Percentiles rank a stretch among this genome's conserved stretches.
These are phyloP conservation scores for Leccinum uliginosum DNA, from an alignment of 768 basidiomycete genomes.

Conservation along the genomic window DNA sequence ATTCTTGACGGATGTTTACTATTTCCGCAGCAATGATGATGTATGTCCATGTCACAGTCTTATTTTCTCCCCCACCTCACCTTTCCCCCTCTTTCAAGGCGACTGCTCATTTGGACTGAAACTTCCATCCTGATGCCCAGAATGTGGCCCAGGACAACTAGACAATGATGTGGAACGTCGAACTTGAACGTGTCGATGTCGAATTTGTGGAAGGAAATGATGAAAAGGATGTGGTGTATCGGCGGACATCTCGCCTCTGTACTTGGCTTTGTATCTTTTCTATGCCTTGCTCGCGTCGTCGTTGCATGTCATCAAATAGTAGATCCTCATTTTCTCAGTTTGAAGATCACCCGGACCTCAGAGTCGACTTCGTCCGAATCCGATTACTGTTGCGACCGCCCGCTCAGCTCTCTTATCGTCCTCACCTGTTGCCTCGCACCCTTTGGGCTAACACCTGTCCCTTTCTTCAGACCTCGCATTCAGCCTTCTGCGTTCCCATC, in stretches of 20 bases:
- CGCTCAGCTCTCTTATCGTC: no score
- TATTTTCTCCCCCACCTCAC: background rate
- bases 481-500: no score
- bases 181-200: background rate
- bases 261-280: background rate
- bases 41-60: background rate
- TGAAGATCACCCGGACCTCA: no score
- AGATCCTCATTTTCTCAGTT: no score
- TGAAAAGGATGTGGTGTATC: background rate
- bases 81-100: background rate
- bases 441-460: no score
- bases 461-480: no score
- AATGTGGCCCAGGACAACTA: background rate
- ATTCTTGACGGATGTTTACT: conserved; percentile 30
- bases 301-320: no score
- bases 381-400: no score
- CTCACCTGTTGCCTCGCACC: no score
- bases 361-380: no score
- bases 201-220: background rate
- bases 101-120: background rate
- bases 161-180: background rate
- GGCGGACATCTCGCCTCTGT: background rate
- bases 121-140: background rate
- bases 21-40: conserved; percentile 1
- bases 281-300: no score